phyloP scores from a whole-genome alignment of 202 grass and related monocot genomes.

The Bolboschoenoplectus hybrid region DNA sequence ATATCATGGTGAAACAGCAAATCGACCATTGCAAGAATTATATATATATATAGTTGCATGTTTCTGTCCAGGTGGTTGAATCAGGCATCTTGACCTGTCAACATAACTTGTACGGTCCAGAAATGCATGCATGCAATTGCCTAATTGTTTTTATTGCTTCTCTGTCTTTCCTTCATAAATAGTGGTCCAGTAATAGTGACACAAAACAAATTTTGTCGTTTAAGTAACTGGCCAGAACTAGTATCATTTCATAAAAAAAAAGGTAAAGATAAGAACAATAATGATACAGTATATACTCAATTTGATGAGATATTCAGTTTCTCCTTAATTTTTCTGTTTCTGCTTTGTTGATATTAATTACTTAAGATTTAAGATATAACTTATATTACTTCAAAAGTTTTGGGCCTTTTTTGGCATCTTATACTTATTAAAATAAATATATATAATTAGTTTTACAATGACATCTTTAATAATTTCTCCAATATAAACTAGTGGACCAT shows the following conservation, averaged over 20 bases:
- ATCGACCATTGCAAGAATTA: slow-evolving; percentile 5
- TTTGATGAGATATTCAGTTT: not conserved
- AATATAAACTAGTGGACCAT: not conserved
- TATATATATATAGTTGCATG: not conserved
- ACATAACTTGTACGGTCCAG: slow-evolving; percentile 11
- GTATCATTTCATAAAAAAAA: not conserved
- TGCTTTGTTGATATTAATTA: slow-evolving; percentile 16
- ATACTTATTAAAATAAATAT: not conserved
- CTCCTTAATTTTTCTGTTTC: not conserved
- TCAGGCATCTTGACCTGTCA: slow-evolving; percentile 9
- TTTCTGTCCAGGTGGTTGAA: slow-evolving; percentile 23
- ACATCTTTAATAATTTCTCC: not conserved
- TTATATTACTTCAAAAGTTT: not conserved
- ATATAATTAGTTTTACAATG: not conserved
- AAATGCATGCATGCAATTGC: slow-evolving; percentile 11
- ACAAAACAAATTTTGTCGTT: not conserved
- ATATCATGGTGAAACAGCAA: not conserved
- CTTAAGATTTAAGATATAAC: not conserved
- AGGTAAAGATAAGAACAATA: not conserved
- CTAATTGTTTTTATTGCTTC: slow-evolving; percentile 20
- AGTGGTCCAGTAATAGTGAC: slow-evolving; percentile 21
- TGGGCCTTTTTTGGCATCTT: not conserved
- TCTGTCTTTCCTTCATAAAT: not conserved
- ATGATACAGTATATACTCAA: not conserved
- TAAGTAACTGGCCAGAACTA: not conserved